Evolutionary conservation across 2,329 filamentous ascomycete genomes (phyloP), one percentile per base, ranked within the genome.

Genomic region (Sclerotinia minor): DNA sequence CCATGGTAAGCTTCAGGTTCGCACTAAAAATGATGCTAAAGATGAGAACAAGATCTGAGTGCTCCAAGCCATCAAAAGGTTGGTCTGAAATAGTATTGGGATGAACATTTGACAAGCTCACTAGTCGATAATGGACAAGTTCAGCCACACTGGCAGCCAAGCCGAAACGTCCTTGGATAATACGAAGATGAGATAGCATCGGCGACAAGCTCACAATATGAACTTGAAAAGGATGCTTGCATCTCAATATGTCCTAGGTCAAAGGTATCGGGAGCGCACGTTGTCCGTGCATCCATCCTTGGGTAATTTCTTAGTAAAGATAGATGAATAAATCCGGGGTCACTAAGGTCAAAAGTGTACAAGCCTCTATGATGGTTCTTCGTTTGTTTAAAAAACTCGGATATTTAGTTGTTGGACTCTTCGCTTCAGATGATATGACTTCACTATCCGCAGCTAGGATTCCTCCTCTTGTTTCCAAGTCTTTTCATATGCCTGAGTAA

Each of bases 271-370:
- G 24, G 6, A 21, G 26, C n/a, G 3, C 13, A 50, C 49, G 44
- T 49, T 35, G 58, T 61, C 44, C 8, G 58, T 24, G 58, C 44
- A 61, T 50, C 24, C 24, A 32, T 59, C 5, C 7, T 58, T n/a
- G 35, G n/a, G 49, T 49, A 41, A 35, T 60, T 24, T 35, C 49
- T 21, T 32, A n/a, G 44, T n/a, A 49, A 32, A 29, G 24, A 21
- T n/a, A 24, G 29, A 32, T 49, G 45, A 35, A 35, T 35, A 35
- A 24, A n/a, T 24, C 47, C 29, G 26, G 58, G 41, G 26, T n/a
- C 45, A 32, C 52, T 24, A 35, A 47, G 44, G 58, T 47, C 47
- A 35, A 47, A 26, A 19, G 26, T 9, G 52, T 32, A 32, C 41
- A 59, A 45, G 24, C 24, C 24, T 21, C 45, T 17, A 41, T 29